These are phyloP conservation scores for Aristolochia californica DNA, from an alignment of 164 flowering plant species.

Conservation along the genomic window DNA sequence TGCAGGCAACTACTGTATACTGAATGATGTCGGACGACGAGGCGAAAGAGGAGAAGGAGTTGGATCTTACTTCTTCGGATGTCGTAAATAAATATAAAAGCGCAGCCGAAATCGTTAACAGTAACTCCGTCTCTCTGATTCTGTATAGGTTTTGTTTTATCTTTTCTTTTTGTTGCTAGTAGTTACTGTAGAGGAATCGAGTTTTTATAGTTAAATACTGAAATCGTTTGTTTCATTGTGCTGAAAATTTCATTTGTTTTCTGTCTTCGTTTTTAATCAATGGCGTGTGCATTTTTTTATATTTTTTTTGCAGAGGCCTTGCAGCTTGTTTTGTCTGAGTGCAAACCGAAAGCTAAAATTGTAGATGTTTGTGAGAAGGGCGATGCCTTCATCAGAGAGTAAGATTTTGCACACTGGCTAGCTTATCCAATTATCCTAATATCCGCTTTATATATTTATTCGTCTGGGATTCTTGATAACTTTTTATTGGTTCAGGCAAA, in stretches of 20 bases:
- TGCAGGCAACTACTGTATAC: not conserved
- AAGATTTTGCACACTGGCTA: constrained; percentile 12
- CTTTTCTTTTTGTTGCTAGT: not conserved
- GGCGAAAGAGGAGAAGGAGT: constrained; percentile 66
- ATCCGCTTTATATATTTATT: not conserved
- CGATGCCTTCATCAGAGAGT: constrained; percentile 79
- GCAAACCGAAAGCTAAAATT: constrained; percentile 76
- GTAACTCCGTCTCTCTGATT: constrained; percentile 21
- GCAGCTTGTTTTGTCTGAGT: constrained; percentile 66
- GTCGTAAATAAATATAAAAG: constrained; percentile 90
- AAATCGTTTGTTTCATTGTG: not conserved
- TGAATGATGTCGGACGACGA: constrained; percentile 76
- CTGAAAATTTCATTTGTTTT: not conserved
- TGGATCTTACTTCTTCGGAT: constrained; percentile 81
- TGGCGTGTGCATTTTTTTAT: too few species aligned
- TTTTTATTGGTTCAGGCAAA: constrained; percentile 39
- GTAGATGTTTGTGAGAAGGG: constrained; percentile 88
- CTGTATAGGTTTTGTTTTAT: not conserved
- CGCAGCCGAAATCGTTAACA: constrained; percentile 84
- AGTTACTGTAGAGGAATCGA: not conserved
- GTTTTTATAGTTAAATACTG: not conserved
- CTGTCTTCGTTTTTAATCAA: not conserved
- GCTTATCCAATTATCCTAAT: not conserved
- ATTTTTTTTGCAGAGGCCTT: constrained; percentile 59
- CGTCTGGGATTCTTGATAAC: too few species aligned